Percentiles rank a stretch among this genome's conserved stretches.
Conservation (phyloP, 805 yeast genomes). For the Pichia insulana region DNA sequence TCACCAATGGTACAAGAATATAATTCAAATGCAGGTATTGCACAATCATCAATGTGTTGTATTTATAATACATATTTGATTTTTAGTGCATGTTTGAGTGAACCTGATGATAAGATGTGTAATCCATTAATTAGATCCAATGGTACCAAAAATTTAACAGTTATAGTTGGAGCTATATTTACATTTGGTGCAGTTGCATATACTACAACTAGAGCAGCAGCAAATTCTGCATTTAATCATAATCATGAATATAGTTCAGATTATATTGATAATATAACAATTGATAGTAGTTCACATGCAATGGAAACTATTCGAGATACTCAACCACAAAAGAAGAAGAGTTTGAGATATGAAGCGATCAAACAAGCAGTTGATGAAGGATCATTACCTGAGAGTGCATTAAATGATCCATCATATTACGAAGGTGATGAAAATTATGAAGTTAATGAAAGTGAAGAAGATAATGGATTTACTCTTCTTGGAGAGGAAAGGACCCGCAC, state of each 20-base stretch:
- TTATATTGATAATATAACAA: conserved; percentile 16
- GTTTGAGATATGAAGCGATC: conserved; percentile 79
- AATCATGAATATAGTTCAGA: conserved; percentile 7
- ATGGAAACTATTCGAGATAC: conserved; percentile 38
- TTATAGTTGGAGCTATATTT: conserved; percentile 83
- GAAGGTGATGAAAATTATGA: conserved; percentile 32
- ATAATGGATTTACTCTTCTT: conserved; percentile 29
- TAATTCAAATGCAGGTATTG: conserved; percentile 92
- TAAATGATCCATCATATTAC: conserved; percentile 61
- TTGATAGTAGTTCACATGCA: not conserved
- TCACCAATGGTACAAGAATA: conserved; percentile 80
- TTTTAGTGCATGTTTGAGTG: conserved; percentile 88
- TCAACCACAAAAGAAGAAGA: conserved; percentile 47
- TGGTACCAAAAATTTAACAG: conserved; percentile 84
- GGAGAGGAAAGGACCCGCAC: conserved; percentile 59
- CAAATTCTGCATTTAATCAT: conserved; percentile 57
- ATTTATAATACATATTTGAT: conserved; percentile 87
- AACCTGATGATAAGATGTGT: conserved; percentile 89
- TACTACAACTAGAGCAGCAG: conserved; percentile 95
- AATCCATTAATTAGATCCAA: conserved; percentile 85
- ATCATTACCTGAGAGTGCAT: conserved; percentile 85
- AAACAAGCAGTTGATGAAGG: conserved; percentile 96
- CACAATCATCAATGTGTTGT: conserved; percentile 94
- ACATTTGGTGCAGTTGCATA: conserved; percentile 94
- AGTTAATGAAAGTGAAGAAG: conserved; percentile 24